Base-by-base conservation (phyloP, 306 rosid species). In the Cicer yamashitae region DNA sequence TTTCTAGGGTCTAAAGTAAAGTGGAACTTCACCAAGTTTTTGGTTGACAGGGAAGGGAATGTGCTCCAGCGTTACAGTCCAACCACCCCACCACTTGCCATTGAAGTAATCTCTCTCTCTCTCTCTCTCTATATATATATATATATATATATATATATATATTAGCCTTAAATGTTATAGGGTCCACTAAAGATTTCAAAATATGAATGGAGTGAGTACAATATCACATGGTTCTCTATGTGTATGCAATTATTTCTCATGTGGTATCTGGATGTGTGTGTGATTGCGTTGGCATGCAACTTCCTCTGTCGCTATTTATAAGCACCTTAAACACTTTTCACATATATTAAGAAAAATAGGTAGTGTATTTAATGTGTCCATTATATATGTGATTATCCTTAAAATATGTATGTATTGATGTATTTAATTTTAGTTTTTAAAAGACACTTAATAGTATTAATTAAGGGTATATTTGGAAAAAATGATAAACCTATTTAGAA, bases 1-100 rank as follows among this genome's bases (percentile, higher is more conserved):
- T 85, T 89, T 67, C 2, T 87, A 39, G 93, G 97, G 47, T 44
- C 86, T 38, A 81, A 93, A 69, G 85, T 93, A 79, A 89, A 93
- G 89, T 93, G 97, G 98, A 93, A 93, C 80, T 93, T 91, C 87
- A 91, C 96, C 75, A 93, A 93, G 92, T 93, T 93, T 86, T 84
- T 93, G 75, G 84, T 89, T 50, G 88, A 86, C 80, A 86, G 70
- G 86, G 88, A 93, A 38, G 98, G 98, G 38, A 47, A 20, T 17
- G 93, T 85, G 73, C 74, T 93, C 20, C 47, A 39, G 39, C 97
- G 98, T 38, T 91, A 85, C 17, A 47, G 86, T 66, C 39, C 96
- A 69, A 75, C 87, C 87, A 87, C 91, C 22, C 1, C 76, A 46
- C 97, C 98, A 2, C 67, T 88, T 67, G 40, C 87, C 73, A 77